Conservation (phyloP, 2,329 filamentous ascomycete species). For the Trichophyton rubrum region DNA sequence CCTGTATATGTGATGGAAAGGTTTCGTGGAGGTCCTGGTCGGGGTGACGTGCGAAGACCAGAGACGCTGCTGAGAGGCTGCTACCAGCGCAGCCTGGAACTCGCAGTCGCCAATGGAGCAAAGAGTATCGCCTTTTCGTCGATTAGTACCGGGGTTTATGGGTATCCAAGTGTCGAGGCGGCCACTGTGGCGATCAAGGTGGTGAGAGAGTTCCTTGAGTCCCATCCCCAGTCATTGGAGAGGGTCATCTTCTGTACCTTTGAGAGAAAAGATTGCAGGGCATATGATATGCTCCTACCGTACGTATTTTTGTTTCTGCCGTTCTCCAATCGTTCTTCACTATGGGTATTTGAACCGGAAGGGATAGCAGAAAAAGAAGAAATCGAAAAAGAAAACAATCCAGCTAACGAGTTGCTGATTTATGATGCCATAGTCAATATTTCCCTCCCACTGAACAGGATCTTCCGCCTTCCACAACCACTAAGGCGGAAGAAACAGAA, state of each 20-base stretch:
- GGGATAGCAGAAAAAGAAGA: too few species aligned
- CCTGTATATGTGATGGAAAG: conserved; percentile 51
- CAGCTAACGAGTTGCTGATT: neutral
- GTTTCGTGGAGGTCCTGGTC: conserved; percentile 23
- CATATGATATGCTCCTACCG: conserved; percentile 62
- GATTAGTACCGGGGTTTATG: conserved; percentile 81
- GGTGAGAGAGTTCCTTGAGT: conserved; percentile 42
- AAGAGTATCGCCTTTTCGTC: conserved; percentile 69
- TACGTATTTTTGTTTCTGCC: conserved; percentile 37
- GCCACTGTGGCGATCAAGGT: conserved; percentile 57
- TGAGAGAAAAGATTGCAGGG: conserved; percentile 58
- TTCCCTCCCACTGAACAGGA: conserved; percentile 35
- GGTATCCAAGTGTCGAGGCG: conserved; percentile 65
- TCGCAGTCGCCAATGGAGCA: conserved; percentile 57
- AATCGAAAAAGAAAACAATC: too few species aligned
- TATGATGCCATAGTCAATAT: conserved; percentile 26
- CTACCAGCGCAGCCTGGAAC: conserved; percentile 57
- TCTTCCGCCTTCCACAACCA: neutral
- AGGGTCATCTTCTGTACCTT: conserved; percentile 80
- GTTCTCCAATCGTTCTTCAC: neutral
- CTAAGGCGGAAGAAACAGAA: neutral
- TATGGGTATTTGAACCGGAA: neutral
- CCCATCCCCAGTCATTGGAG: conserved; percentile 42
- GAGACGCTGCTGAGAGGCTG: conserved; percentile 43
- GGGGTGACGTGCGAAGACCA: conserved; percentile 15